Percentiles rank a stretch among this genome's conserved stretches.
These are phyloP conservation scores for Sporothrix brunneoviolacea DNA, from an alignment of 2,329 filamentous ascomycete species.

Conservation along the genomic window DNA sequence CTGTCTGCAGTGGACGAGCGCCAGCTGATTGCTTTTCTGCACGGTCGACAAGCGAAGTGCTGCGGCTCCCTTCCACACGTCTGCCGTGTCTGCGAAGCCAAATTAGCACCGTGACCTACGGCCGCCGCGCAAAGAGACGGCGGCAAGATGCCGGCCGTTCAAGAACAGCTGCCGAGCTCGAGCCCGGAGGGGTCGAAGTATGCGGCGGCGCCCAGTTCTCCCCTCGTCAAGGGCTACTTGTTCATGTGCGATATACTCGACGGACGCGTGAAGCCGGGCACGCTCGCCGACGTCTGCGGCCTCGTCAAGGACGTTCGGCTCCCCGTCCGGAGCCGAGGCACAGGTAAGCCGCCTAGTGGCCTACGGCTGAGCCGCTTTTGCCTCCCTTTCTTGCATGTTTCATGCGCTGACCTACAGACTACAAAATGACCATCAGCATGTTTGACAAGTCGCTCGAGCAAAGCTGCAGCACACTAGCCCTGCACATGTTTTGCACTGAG, in stretches of 20 bases:
- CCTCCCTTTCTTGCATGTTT: conserved; percentile 8
- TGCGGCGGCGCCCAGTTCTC: no score
- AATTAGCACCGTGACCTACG: no score
- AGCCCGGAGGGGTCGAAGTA: no score
- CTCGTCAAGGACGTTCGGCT: conserved; percentile 59
- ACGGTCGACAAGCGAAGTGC: no score
- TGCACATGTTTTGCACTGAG: conserved; percentile 56
- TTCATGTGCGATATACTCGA: conserved; percentile 39
- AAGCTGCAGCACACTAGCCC: conserved; percentile 31
- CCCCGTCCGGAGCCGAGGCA: conserved; percentile 29
- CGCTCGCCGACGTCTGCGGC: conserved; percentile 57
- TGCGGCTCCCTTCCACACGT: no score
- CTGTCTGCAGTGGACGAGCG: no score
- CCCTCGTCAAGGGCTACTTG: conserved; percentile 48
- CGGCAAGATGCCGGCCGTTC: no score
- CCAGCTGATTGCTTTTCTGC: no score
- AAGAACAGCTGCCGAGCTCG: no score
- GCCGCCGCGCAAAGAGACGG: no score
- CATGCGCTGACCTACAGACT: conserved; percentile 37
- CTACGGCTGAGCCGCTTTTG: no score
- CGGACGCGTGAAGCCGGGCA: conserved; percentile 23
- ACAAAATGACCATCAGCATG: conserved; percentile 54
- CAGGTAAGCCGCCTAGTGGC: background rate
- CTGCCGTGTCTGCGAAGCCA: no score
- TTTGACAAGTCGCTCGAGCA: conserved; percentile 51